Evolutionary conservation across 169 alveolate genomes (phyloP), one percentile per base, ranked within the genome.

Genomic region (Hammondia hammondi): DNA sequence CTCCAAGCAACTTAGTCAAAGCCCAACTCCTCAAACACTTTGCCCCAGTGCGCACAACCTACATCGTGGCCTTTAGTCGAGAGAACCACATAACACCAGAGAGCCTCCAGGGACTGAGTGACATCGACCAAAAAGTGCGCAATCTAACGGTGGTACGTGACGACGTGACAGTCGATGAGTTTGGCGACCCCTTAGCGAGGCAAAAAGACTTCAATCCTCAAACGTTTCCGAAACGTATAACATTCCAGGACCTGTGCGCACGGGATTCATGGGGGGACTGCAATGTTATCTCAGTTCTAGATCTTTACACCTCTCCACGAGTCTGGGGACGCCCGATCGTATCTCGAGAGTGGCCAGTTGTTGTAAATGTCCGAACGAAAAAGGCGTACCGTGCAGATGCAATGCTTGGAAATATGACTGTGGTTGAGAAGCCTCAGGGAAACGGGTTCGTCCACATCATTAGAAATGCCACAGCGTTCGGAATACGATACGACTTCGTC

Each of bases 221-320:
- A 12, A 72, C 10, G 52, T 43, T 90, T 43, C 94, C 94, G 5
- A 17, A 10, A 12, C 35, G 3, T 1, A 17, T 96, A 29, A 96
- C 96, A 7, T 96, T 71, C 71, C 93, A 96, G 52, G 95, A 96
- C 87, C 61, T 96, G 19, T 96, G 97, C 70, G 93, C 95, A 24
- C 93, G 92, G n/a, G 94, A 92, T 46, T 90, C 97, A 17, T 94
- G 94, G 93, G 97, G 96, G n/a, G 93, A 93, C 85, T 96, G 97
- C 81, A 92, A 94, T 24, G 97, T 96, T 45, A 93, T 93, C n/a
- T 91, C 94, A 35, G 96, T 96, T 37, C 57, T 94, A 48, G 97
- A 96, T 46, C 91, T 96, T 89, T 95, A 90, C 77, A 45, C 88
- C 14, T 90, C 94, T 29, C 72, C 81, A n/a, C 94, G 94, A 10